These are phyloP conservation scores for Eucalyptus urophylla DNA, from an alignment of 345 rosid species.

Conservation along the genomic window DNA sequence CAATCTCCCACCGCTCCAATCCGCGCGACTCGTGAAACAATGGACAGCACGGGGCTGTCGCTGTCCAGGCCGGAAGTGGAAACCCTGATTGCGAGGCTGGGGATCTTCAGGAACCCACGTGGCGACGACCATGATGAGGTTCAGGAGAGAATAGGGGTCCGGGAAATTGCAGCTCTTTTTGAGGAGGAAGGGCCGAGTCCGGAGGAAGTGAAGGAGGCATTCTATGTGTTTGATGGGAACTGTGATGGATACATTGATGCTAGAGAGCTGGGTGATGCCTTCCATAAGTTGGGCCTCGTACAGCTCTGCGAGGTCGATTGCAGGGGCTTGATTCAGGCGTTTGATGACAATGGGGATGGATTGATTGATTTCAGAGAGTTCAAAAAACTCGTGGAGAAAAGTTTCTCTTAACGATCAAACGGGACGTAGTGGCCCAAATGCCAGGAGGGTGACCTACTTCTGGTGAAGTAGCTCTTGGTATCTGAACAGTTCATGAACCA, in stretches of 20 bases:
- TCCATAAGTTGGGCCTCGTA: conserved; percentile 17
- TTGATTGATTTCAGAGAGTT: conserved; percentile 42
- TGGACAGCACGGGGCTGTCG: background rate
- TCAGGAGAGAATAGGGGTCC: background rate
- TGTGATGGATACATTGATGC: conserved; percentile 58
- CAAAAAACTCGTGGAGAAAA: conserved; percentile 20
- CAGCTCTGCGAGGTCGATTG: conserved; percentile 40
- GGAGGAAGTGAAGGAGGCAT: conserved; percentile 33
- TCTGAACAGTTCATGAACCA: background rate
- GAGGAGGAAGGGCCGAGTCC: conserved; percentile 27
- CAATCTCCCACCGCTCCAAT: background rate
- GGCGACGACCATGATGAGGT: background rate
- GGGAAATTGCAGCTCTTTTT: conserved; percentile 14
- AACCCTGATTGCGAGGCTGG: conserved; percentile 9
- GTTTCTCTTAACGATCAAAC: conserved; percentile 8
- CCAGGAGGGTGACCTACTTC: background rate
- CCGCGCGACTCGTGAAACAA: background rate
- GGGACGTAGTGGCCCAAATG: background rate
- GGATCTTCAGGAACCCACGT: background rate
- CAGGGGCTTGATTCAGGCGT: conserved; percentile 31
- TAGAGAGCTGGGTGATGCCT: conserved; percentile 22
- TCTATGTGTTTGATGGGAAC: conserved; percentile 47
- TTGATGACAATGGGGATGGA: conserved; percentile 43
- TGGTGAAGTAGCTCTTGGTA: too few relatives aligned
- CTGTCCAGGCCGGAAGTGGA: conserved; percentile 12